phyloP scores from a whole-genome alignment of 2,329 filamentous ascomycete species.

The Colletotrichum sp. region DNA sequence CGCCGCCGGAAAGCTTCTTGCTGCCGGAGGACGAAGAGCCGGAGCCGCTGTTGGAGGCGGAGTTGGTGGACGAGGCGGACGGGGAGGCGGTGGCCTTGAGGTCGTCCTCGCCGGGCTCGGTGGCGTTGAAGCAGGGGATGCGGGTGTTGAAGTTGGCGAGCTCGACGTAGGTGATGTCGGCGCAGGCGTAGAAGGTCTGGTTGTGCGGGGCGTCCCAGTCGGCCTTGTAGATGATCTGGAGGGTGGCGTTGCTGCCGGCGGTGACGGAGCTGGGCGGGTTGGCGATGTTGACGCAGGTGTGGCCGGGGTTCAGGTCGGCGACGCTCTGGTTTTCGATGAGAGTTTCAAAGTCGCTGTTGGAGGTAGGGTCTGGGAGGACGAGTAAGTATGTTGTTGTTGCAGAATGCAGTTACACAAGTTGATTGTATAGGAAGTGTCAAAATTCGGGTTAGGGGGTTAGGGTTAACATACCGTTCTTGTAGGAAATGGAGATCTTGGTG shows the following conservation, averaged over 20 bases:
- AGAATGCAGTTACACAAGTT: neutral
- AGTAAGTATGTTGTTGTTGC: neutral
- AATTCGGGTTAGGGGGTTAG: no score
- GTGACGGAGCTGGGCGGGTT: conserved; percentile 28
- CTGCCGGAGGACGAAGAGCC: neutral
- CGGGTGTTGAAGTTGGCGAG: conserved; percentile 27
- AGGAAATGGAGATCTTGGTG: conserved; percentile 54
- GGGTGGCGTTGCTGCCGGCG: conserved; percentile 42
- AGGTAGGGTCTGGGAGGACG: conserved; percentile 29
- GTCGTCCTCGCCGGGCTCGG: conserved; percentile 27
- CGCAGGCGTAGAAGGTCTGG: conserved; percentile 44
- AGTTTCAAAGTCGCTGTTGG: conserved; percentile 36
- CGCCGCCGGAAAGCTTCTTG: conserved; percentile 1
- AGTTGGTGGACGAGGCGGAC: conserved; percentile 13
- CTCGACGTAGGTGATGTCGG: conserved; percentile 42
- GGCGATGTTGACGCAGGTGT: conserved; percentile 40
- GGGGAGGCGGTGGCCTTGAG: conserved; percentile 21
- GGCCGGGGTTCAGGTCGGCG: conserved; percentile 39
- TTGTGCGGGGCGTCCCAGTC: conserved; percentile 36
- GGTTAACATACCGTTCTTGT: conserved; percentile 46
- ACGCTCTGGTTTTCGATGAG: conserved; percentile 30
- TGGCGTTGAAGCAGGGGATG: conserved; percentile 41
- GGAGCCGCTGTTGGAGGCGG: neutral
- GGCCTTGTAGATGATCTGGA: conserved; percentile 44
- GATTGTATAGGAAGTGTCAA: neutral